A percentile compares a stretch with the other conserved stretches of the same genome.
phyloP scores from a whole-genome alignment of 345 rosid species.

The Euclidium syriacum region DNA sequence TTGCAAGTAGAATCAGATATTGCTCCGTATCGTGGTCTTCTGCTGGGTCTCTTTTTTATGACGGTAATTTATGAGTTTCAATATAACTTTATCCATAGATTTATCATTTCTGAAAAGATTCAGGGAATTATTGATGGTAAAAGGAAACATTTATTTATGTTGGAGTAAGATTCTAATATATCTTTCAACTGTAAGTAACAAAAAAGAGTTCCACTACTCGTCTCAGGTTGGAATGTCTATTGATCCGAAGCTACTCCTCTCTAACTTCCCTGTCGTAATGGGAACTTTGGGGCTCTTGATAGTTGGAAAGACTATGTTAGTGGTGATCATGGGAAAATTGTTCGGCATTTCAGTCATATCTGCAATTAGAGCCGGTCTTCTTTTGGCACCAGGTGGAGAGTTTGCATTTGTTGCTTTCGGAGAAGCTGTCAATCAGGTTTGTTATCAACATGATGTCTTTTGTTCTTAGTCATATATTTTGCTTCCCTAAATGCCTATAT shows the following conservation, averaged over 20 bases:
- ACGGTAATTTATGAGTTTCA: slow-evolving; percentile 51
- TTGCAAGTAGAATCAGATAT: slow-evolving; percentile 99
- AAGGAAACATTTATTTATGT: background rate
- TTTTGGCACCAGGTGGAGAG: slow-evolving; percentile 99
- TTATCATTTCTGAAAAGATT: slow-evolving; percentile 1
- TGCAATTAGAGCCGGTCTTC: slow-evolving; percentile 86
- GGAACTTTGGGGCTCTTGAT: slow-evolving; percentile 81
- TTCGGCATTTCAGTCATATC: slow-evolving; percentile 88
- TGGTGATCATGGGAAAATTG: slow-evolving; percentile 61
- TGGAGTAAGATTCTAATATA: background rate
- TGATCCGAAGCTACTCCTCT: slow-evolving; percentile 89
- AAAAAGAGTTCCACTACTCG: slow-evolving; percentile 18
- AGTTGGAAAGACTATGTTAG: slow-evolving; percentile 77
- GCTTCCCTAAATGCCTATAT: slow-evolving; percentile 1
- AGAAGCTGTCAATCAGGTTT: slow-evolving; percentile 97
- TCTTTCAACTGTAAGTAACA: slow-evolving; percentile 3
- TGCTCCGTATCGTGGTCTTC: slow-evolving; percentile 97
- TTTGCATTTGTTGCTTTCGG: slow-evolving; percentile 99
- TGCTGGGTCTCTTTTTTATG: slow-evolving; percentile 99
- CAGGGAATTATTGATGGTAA: background rate
- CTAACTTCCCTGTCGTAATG: slow-evolving; percentile 77
- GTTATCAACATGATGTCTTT: too few species aligned
- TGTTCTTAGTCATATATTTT: background rate
- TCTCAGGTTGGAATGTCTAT: slow-evolving; percentile 99
- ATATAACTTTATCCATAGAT: background rate